Evolutionary conservation across 257 asterid species (phyloP).

Genomic region (Orobanche coerulescens): DNA sequence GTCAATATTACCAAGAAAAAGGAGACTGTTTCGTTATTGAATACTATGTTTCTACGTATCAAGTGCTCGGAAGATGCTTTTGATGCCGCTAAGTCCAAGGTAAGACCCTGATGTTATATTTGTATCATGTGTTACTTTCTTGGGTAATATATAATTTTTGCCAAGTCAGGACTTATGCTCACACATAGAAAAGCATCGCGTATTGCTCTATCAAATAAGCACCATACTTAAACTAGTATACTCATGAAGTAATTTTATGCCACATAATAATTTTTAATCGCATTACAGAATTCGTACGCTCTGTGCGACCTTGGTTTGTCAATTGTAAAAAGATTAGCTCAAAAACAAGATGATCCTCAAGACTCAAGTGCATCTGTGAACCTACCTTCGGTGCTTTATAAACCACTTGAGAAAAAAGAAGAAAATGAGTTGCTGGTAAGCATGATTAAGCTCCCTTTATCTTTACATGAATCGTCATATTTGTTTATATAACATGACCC

Average conservation of each 20-base stretch:
- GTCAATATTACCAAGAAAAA: slow-evolving; percentile 49
- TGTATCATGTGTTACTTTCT: slow-evolving; percentile 9
- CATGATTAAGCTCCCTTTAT: slow-evolving; percentile 16
- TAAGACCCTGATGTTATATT: not conserved
- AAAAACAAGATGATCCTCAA: slow-evolving; percentile 46
- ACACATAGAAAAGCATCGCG: not conserved
- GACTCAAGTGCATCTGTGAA: slow-evolving; percentile 46
- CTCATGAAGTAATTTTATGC: slow-evolving; percentile 15
- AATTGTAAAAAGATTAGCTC: slow-evolving; percentile 51
- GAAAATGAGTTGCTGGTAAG: slow-evolving; percentile 48
- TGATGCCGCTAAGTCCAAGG: slow-evolving; percentile 74
- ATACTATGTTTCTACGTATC: slow-evolving; percentile 57
- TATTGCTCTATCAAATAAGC: not conserved
- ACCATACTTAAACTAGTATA: slow-evolving; percentile 15
- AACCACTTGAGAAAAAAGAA: slow-evolving; percentile 50
- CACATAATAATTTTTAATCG: slow-evolving; percentile 22
- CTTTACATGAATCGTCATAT: slow-evolving; percentile 18
- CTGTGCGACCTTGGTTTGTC: slow-evolving; percentile 79
- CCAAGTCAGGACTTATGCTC: slow-evolving; percentile 7
- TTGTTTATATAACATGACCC: slow-evolving; percentile 1
- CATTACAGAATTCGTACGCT: slow-evolving; percentile 67
- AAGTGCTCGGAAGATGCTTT: slow-evolving; percentile 71
- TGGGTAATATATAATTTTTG: slow-evolving; percentile 1
- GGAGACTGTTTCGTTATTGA: slow-evolving; percentile 52
- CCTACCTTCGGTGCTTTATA: slow-evolving; percentile 57